Evolutionary conservation across 495 filamentous ascomycete genomes (phyloP).

Genomic region (Trichoderma reesei): DNA sequence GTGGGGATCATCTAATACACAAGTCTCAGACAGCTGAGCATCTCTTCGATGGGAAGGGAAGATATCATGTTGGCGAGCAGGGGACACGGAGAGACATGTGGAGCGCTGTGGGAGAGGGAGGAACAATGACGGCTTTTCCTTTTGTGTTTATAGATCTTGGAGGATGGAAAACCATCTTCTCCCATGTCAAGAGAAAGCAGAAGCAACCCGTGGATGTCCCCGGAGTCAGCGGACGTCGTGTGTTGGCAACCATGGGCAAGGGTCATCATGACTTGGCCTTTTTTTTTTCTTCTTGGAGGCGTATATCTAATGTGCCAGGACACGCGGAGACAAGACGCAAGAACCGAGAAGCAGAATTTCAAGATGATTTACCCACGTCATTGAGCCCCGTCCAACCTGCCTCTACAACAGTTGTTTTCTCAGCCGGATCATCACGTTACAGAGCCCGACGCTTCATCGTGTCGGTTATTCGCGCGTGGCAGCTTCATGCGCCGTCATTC

Average conservation of each 20-base stretch:
- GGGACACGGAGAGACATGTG: background rate
- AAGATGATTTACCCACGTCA: background rate
- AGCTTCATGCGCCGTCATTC: background rate
- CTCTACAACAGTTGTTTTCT: background rate
- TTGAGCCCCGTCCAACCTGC: background rate
- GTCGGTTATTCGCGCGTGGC: background rate
- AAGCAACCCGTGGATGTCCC: background rate
- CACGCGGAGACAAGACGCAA: background rate
- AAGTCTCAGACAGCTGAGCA: background rate
- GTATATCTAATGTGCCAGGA: background rate
- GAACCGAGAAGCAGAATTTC: background rate
- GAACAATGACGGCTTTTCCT: background rate
- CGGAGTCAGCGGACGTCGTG: background rate
- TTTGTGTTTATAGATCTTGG: slow-evolving; percentile 13
- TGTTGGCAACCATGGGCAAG: background rate
- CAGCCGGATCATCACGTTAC: background rate
- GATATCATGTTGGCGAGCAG: background rate
- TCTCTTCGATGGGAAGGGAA: background rate
- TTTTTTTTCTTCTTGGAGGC: background rate
- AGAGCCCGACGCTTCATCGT: background rate
- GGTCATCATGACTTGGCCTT: background rate
- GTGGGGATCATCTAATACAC: slow-evolving; percentile 5
- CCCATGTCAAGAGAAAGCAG: slow-evolving; percentile 9
- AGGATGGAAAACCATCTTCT: slow-evolving; percentile 13
- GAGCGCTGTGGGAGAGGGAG: background rate